A percentile compares a stretch with the other conserved stretches of the same genome.
These are phyloP conservation scores for Tricholoma saponaceum DNA, from an alignment of 768 basidiomycete genomes.

Conservation along the genomic window DNA sequence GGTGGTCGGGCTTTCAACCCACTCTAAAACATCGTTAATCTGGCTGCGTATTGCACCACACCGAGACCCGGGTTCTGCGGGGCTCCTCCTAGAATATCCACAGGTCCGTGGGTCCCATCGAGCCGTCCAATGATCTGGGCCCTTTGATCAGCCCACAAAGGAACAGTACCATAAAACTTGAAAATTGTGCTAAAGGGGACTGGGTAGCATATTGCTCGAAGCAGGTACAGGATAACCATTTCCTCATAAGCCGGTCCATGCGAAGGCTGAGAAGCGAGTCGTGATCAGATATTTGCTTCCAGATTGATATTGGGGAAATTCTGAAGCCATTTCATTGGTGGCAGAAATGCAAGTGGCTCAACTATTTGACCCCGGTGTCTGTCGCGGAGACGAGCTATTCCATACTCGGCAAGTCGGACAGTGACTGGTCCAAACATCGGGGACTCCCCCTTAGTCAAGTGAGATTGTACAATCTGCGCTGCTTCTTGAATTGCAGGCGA, in stretches of 20 bases:
- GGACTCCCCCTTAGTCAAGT: neutral
- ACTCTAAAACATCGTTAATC: neutral
- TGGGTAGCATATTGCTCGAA: neutral
- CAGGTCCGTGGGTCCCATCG: neutral
- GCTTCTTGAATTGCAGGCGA: neutral
- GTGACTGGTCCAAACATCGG: neutral
- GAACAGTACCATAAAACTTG: neutral
- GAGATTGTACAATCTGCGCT: neutral
- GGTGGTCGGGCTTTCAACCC: neutral
- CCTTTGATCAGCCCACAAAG: neutral
- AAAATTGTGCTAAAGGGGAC: neutral
- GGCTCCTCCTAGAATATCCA: neutral
- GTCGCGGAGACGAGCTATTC: neutral
- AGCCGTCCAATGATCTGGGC: neutral
- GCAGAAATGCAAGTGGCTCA: neutral
- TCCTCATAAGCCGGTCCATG: neutral
- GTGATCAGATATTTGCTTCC: neutral
- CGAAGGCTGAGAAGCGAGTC: neutral
- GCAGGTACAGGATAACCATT: neutral
- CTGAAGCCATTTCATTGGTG: neutral
- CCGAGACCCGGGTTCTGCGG: neutral
- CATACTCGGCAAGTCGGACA: neutral
- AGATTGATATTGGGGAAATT: neutral
- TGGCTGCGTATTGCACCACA: neutral
- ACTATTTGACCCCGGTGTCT: neutral